Evolutionary conservation across 1,284 basidiomycete genomes (phyloP).

Genomic region (Boletus sp.): DNA sequence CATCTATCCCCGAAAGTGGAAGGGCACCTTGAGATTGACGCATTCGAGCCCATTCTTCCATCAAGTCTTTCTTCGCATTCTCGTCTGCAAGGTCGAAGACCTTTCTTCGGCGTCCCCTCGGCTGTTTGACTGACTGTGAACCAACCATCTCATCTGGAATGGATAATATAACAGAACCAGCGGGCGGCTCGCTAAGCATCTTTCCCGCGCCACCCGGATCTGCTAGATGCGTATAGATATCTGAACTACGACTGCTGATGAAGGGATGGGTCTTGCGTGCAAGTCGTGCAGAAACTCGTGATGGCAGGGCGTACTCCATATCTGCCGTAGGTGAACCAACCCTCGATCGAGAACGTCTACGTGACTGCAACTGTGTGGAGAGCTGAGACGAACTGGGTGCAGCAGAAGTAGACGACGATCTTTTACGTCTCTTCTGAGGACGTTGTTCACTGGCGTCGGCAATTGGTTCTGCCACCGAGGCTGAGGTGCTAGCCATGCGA

Average conservation of each 20-base stretch:
- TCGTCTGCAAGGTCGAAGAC: conserved; percentile 21
- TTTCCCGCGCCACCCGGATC: conserved; percentile 10
- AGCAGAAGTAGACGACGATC: conserved; percentile 23
- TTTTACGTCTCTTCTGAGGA: conserved; percentile 24
- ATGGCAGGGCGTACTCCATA: conserved; percentile 1
- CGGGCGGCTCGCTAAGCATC: conserved; percentile 12
- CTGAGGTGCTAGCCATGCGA: not conserved
- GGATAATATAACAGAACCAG: conserved; percentile 4
- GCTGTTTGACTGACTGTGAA: conserved; percentile 6
- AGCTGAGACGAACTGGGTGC: conserved; percentile 10
- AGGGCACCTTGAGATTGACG: conserved; percentile 29
- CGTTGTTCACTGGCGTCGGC: conserved; percentile 1
- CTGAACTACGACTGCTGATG: conserved; percentile 14
- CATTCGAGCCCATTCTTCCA: conserved; percentile 32
- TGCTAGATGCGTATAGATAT: conserved; percentile 33
- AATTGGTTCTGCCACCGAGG: not conserved
- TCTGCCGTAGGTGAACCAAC: conserved; percentile 17
- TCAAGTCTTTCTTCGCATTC: conserved; percentile 21
- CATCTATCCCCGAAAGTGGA: conserved; percentile 10
- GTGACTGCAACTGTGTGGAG: conserved; percentile 5
- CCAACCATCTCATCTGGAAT: not conserved
- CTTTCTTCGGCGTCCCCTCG: conserved; percentile 19
- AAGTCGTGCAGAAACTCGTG: conserved; percentile 23
- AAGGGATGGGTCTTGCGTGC: conserved; percentile 20
- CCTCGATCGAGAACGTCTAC: conserved; percentile 19